Conservation (phyloP, 2,329 filamentous ascomycete species). For the Pezicula rhizophila region DNA sequence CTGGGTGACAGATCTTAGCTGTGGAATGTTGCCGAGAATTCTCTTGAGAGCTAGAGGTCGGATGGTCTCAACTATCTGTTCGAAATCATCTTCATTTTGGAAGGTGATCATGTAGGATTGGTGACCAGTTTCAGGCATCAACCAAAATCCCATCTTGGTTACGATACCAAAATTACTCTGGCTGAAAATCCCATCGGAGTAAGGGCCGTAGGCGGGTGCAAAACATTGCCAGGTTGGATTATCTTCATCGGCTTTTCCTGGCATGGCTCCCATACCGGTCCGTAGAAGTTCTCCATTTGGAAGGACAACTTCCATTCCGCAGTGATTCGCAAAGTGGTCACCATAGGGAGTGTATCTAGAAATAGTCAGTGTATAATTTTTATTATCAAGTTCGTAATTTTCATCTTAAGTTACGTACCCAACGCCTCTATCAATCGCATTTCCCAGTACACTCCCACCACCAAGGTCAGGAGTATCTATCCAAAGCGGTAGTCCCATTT, state of each 20-base stretch:
- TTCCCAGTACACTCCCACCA: slow-evolving; percentile 38
- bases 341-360: slow-evolving; percentile 38
- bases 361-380: no score
- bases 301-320: slow-evolving; percentile 38
- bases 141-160: slow-evolving; percentile 47
- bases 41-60: slow-evolving; percentile 25
- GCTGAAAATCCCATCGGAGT: slow-evolving; percentile 41
- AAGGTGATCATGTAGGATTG: slow-evolving; percentile 39
- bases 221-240: slow-evolving; percentile 35
- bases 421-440: slow-evolving; percentile 38
- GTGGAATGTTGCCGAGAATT: slow-evolving; percentile 26
- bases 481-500: no score
- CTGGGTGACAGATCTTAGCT: slow-evolving; percentile 26
- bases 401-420: slow-evolving; percentile 26
- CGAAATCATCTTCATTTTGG: slow-evolving; percentile 41
- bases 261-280: slow-evolving; percentile 41
- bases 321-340: slow-evolving; percentile 36
- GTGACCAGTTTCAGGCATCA: slow-evolving; percentile 46
- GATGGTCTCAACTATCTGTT: slow-evolving; percentile 41
- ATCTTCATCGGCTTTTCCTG: slow-evolving; percentile 28
- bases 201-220: slow-evolving; percentile 33
- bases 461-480: slow-evolving; percentile 27
- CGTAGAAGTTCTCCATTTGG: slow-evolving; percentile 38
- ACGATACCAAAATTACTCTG: slow-evolving; percentile 48
- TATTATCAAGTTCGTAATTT: neutral